Percentiles rank a stretch among this genome's conserved stretches.
phyloP scores from a whole-genome alignment of 2,329 filamentous ascomycete genomes.

The Nakataea oryzae region DNA sequence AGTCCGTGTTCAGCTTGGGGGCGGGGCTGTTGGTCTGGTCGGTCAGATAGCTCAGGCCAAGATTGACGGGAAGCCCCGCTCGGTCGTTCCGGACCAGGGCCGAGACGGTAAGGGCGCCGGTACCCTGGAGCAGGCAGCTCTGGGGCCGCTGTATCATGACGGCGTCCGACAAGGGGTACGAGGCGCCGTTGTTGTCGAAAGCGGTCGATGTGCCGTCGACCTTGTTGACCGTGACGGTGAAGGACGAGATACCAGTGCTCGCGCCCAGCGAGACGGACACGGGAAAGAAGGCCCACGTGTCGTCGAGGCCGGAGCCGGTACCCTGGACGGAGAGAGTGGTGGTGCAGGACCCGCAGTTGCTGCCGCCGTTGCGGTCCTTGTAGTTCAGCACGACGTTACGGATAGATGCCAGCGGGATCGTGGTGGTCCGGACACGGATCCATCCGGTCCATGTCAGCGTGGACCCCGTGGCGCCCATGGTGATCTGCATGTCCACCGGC shows the following conservation, averaged over 20 bases:
- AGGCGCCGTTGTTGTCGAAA: conserved; percentile 47
- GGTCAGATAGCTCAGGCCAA: conserved; percentile 32
- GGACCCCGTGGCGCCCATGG: conserved; percentile 35
- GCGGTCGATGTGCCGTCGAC: conserved; percentile 31
- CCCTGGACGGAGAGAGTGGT: conserved; percentile 35
- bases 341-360: conserved; percentile 34
- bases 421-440: conserved; percentile 46
- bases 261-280: conserved; percentile 40
- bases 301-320: conserved; percentile 45
- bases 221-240: conserved; percentile 40
- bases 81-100: conserved; percentile 40
- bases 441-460: conserved; percentile 40
- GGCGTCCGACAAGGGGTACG: conserved; percentile 43
- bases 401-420: conserved; percentile 28
- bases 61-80: conserved; percentile 25
- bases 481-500: conserved; percentile 45
- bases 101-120: conserved; percentile 31
- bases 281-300: conserved; percentile 46
- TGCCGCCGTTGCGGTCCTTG: conserved; percentile 41
- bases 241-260: conserved; percentile 49
- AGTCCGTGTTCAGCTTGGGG: conserved; percentile 25
- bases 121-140: conserved; percentile 38
- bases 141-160: conserved; percentile 45
- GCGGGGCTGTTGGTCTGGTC: conserved; percentile 28
- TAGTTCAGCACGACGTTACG: conserved; percentile 40